Conservation (phyloP, 768 basidiomycete genomes). For the Scleroderma bovista region DNA sequence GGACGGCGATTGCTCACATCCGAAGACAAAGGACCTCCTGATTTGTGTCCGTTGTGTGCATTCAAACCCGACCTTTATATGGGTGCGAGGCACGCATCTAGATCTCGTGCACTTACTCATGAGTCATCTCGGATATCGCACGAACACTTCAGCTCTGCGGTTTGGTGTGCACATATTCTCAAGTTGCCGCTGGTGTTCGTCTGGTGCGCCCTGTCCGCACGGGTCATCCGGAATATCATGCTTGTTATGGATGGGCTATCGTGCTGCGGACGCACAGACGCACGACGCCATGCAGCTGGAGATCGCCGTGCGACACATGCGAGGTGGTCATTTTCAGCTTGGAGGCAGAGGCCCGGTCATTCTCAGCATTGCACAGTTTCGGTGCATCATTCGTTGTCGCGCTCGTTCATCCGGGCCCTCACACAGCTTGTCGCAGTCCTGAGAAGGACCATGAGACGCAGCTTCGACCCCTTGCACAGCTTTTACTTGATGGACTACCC, state of each 20-base stretch:
- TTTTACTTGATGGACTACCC: slow-evolving; percentile 60
- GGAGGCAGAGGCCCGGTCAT: slow-evolving; percentile 56
- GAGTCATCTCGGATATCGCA: too few species aligned
- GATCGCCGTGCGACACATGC: slow-evolving; percentile 83
- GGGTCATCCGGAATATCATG: neutral
- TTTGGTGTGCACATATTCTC: slow-evolving; percentile 41
- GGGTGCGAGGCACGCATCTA: too few species aligned
- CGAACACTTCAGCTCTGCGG: slow-evolving; percentile 37
- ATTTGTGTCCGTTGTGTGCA: too few species aligned
- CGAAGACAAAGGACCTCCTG: too few species aligned
- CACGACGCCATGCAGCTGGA: slow-evolving; percentile 5
- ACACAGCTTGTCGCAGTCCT: slow-evolving; percentile 44
- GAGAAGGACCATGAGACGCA: slow-evolving; percentile 92
- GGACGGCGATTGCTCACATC: too few species aligned
- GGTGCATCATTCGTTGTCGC: slow-evolving; percentile 41
- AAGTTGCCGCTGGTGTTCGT: slow-evolving; percentile 39
- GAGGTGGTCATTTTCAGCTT: slow-evolving; percentile 58
- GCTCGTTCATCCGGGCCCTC: neutral
- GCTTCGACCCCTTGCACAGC: slow-evolving; percentile 56
- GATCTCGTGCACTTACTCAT: too few species aligned
- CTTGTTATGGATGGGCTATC: neutral
- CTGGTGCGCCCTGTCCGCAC: slow-evolving; percentile 19
- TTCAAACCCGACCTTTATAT: slow-evolving; percentile 94
- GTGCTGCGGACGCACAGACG: neutral
- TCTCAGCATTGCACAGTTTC: slow-evolving; percentile 88